Percentiles rank a stretch among this genome's conserved stretches.
Evolutionary conservation across 1,284 basidiomycete species (phyloP).

Genomic region (Tremellales sp.): DNA sequence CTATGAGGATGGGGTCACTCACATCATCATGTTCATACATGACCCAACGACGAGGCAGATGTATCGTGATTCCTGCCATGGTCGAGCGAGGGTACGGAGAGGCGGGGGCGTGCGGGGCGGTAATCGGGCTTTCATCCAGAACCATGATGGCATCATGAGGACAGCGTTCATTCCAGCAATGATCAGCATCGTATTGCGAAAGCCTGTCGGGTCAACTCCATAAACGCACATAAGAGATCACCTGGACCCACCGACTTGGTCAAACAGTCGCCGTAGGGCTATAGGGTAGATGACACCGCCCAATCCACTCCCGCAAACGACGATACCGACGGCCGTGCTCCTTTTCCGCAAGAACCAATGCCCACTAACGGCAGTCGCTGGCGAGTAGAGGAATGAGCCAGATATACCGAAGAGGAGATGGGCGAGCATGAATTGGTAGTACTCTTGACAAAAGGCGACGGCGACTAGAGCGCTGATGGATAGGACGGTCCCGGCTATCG

Average conservation of each 20-base stretch:
- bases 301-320: constrained; percentile 37
- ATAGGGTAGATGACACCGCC: constrained; percentile 46
- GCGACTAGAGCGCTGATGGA: constrained; percentile 29
- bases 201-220: constrained; percentile 21
- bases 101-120: constrained; percentile 36
- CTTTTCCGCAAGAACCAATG: constrained; percentile 44
- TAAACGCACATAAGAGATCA: background rate
- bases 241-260: constrained; percentile 22
- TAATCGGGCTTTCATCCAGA: constrained; percentile 38
- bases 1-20: constrained; percentile 5
- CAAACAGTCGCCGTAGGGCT: constrained; percentile 35
- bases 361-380: constrained; percentile 36
- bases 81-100: constrained; percentile 23
- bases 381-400: constrained; percentile 37
- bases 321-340: constrained; percentile 38
- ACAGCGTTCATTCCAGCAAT: constrained; percentile 40
- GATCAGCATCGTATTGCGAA: constrained; percentile 39
- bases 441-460: constrained; percentile 43
- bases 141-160: constrained; percentile 36
- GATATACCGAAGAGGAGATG: constrained; percentile 37
- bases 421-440: constrained; percentile 44
- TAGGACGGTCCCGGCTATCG: constrained; percentile 23
- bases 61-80: constrained; percentile 32
- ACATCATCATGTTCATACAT: constrained; percentile 30
- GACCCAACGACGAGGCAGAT: constrained; percentile 27